These are phyloP conservation scores for Starmera dryadoides DNA, from an alignment of 805 yeast species.

Conservation along the genomic window DNA sequence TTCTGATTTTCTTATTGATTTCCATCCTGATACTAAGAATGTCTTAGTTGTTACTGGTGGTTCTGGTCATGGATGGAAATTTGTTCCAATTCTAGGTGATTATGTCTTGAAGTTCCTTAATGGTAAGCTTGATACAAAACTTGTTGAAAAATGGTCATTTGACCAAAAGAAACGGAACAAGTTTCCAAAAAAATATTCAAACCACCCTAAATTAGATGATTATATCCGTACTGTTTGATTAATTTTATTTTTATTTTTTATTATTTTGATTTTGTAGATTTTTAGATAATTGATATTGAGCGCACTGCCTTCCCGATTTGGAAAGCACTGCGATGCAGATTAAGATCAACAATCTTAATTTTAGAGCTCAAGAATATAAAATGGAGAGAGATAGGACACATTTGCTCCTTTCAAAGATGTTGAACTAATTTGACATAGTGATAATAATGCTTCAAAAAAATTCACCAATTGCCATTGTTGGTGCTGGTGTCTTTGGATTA, in stretches of 20 bases:
- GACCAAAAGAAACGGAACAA: conserved; percentile 7
- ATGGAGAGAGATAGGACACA: no score
- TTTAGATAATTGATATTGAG: no score
- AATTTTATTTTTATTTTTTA: no score
- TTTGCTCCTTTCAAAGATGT: no score
- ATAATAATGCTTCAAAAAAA: conserved; percentile 7
- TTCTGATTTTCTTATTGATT: conserved; percentile 22
- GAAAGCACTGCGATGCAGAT: not conserved
- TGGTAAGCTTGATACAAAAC: conserved; percentile 4
- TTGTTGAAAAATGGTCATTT: conserved; percentile 8
- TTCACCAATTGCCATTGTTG: conserved; percentile 30
- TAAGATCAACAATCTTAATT: no score
- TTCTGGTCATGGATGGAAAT: conserved; percentile 26
- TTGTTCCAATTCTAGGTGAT: conserved; percentile 23
- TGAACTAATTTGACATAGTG: no score
- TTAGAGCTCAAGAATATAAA: no score
- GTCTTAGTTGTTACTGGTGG: conserved; percentile 26
- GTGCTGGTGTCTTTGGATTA: conserved; percentile 44
- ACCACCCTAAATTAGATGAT: not conserved
- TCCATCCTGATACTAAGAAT: conserved; percentile 19
- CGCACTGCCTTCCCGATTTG: not conserved
- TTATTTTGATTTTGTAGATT: no score
- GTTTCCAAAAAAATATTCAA: not conserved
- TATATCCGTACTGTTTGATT: not conserved
- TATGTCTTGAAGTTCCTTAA: conserved; percentile 9